Conservation (phyloP, 2,329 filamentous ascomycete species). For the Zarea fungicola region DNA sequence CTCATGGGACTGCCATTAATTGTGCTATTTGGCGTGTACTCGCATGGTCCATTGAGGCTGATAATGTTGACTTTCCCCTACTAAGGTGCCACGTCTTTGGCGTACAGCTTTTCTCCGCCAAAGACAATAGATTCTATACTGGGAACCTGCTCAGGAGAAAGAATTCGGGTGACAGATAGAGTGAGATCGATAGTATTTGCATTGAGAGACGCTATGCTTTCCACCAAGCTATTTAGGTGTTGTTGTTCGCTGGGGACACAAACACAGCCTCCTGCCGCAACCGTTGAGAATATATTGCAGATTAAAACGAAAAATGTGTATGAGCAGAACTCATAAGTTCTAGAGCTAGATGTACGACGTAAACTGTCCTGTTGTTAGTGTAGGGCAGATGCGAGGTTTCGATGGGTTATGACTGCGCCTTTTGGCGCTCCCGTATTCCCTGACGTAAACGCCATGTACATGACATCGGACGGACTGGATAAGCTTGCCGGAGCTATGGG, state of each 20-base stretch:
- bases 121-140: neutral
- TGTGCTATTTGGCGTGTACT: neutral
- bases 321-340: neutral
- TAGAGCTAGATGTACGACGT: neutral
- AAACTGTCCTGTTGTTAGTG: neutral
- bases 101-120: neutral
- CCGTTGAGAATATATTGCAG: neutral
- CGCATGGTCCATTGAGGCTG: neutral
- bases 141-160: neutral
- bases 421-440: neutral
- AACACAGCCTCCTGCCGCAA: neutral
- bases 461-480: neutral
- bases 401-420: neutral
- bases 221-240: neutral
- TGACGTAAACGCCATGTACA: neutral
- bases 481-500: neutral
- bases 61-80: neutral
- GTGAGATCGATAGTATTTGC: neutral
- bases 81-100: neutral
- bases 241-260: neutral
- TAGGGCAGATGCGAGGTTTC: neutral
- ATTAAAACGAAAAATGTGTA: neutral
- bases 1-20: neutral
- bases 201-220: neutral
- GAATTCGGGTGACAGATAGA: neutral